These are phyloP conservation scores for Macadamia tetraphylla DNA, from an alignment of 164 flowering plant genomes.

Conservation along the genomic window DNA sequence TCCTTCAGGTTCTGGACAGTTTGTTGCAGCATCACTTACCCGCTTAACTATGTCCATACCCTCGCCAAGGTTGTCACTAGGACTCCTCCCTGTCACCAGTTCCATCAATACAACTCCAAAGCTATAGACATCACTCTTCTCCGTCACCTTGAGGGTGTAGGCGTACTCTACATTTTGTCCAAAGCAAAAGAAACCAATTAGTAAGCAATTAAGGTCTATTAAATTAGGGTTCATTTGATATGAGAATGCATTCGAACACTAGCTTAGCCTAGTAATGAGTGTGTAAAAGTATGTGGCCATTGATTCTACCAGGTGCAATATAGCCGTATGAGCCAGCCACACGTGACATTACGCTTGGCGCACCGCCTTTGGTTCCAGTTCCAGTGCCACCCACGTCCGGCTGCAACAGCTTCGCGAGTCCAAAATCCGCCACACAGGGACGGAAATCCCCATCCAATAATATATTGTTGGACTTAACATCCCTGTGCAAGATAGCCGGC, in stretches of 20 bases:
- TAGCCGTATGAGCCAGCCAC: constrained; percentile 83
- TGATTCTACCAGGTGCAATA: constrained; percentile 67
- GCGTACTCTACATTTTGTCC: constrained; percentile 49
- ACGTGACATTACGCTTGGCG: constrained; percentile 31
- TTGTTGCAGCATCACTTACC: constrained; percentile 37
- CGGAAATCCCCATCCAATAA: constrained; percentile 50
- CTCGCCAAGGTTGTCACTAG: constrained; percentile 46
- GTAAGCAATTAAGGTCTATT: background rate
- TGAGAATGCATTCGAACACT: too few species aligned
- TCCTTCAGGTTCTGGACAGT: constrained; percentile 12
- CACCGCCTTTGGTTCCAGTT: constrained; percentile 5
- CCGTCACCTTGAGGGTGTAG: constrained; percentile 50
- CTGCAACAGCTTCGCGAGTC: constrained; percentile 56
- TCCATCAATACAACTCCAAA: constrained; percentile 58
- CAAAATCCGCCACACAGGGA: constrained; percentile 74
- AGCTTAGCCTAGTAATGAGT: too few species aligned
- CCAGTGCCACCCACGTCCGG: background rate
- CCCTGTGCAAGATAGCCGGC: constrained; percentile 72
- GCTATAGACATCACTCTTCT: constrained; percentile 64
- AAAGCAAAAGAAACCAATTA: background rate
- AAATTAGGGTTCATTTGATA: too few species aligned
- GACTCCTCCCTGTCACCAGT: constrained; percentile 51
- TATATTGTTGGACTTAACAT: constrained; percentile 70
- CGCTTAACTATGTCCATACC: constrained; percentile 62
- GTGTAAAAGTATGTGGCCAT: too few species aligned